Evolutionary conservation across 192 early-diverging fungal species (phyloP).

Genomic region (Radiomyces spectabilis): DNA sequence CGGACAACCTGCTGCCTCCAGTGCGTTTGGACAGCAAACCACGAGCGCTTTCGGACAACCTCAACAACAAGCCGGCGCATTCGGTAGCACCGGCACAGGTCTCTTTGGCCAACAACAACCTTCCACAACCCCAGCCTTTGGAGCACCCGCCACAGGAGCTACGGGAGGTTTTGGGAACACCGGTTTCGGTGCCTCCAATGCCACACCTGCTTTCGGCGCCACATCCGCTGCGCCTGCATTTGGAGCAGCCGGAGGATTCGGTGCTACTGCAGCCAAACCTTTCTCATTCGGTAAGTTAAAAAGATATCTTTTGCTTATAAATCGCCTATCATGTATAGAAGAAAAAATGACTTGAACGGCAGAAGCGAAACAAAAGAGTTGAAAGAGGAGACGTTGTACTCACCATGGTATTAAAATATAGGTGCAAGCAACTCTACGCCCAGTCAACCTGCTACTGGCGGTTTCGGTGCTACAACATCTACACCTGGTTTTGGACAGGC

Average conservation of each 20-base stretch:
- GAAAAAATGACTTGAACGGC: no score
- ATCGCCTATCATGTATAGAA: no score
- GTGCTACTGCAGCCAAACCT: conserved; percentile 14
- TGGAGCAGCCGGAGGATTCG: conserved; percentile 16
- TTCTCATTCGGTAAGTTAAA: conserved; percentile 24
- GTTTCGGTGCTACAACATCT: conserved; percentile 10
- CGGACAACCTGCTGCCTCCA: conserved; percentile 5
- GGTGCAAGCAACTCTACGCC: no score
- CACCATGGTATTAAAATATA: no score
- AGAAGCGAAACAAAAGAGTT: no score
- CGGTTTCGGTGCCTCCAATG: conserved; percentile 24
- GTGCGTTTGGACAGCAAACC: conserved; percentile 26
- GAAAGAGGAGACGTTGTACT: no score
- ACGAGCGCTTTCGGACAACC: conserved; percentile 13
- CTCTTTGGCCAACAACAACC: conserved; percentile 18
- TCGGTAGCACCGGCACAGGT: conserved; percentile 3
- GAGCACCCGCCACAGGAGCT: conserved; percentile 7
- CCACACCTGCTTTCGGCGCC: conserved; percentile 7
- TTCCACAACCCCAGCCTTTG: conserved; percentile 8
- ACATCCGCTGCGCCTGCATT: conserved; percentile 7
- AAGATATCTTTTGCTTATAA: no score
- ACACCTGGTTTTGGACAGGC: no score
- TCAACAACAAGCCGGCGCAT: neutral
- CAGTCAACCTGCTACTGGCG: conserved; percentile 16
- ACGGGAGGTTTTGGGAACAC: conserved; percentile 31